These are phyloP conservation scores for Psidium friedrichsthalianum DNA, from an alignment of 345 rosid species.

Conservation along the genomic window DNA sequence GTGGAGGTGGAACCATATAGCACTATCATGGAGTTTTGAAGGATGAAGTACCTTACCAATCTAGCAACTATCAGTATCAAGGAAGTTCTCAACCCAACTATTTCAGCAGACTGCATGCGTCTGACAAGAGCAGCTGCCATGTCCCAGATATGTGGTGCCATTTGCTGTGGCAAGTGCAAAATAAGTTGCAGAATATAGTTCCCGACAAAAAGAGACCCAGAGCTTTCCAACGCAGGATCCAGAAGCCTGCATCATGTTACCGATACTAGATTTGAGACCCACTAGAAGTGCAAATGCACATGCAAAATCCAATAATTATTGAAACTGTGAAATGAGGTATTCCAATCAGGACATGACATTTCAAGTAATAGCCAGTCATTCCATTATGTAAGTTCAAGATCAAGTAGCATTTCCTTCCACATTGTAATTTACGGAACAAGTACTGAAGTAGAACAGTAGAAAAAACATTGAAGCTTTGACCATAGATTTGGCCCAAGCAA, in stretches of 20 bases:
- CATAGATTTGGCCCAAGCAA: neutral
- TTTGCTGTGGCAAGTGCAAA: constrained; percentile 80
- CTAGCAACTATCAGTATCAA: constrained; percentile 80
- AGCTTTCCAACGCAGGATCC: constrained; percentile 75
- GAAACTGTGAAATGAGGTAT: neutral
- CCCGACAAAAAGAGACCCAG: constrained; percentile 93
- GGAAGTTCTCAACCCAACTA: constrained; percentile 63
- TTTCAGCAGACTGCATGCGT: constrained; percentile 81
- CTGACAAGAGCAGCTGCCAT: constrained; percentile 78
- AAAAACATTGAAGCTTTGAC: neutral
- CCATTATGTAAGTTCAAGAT: neutral
- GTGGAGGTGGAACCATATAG: neutral
- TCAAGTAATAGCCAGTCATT: neutral
- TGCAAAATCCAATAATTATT: neutral
- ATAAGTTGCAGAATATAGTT: constrained; percentile 82
- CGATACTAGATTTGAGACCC: neutral
- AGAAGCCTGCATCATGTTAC: constrained; percentile 55
- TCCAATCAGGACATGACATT: neutral
- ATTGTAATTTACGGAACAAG: neutral
- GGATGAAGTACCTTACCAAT: constrained; percentile 42
- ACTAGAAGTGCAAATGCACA: neutral
- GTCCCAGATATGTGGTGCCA: constrained; percentile 68
- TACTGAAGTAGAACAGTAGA: neutral
- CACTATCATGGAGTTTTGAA: neutral
- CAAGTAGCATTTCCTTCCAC: neutral